Base-by-base conservation (phyloP, 2,329 filamentous ascomycete species). In the Rutstroemia sp. region DNA sequence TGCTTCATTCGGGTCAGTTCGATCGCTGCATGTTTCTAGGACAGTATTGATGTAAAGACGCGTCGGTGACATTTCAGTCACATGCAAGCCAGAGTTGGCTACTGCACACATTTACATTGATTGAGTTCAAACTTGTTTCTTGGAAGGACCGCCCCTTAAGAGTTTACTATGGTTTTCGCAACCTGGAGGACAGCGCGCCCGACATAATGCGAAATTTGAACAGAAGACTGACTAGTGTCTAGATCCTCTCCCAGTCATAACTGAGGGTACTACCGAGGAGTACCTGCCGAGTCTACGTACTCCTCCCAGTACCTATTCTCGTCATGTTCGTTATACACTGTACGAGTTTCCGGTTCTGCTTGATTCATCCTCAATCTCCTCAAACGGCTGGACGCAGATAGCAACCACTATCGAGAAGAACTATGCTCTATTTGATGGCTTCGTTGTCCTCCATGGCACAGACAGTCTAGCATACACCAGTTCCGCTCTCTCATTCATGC, bases 401-500 rank as follows among this genome's bases (percentile, higher is more conserved):
- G 83, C 84, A 0, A 58, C 58, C 9, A 67, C 67, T 1, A 77
- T 88, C 44, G 76, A 78, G 61, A 76, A 78, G 51, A 89, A 89
- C 67, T 88, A 88, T 68, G 78, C 78, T 19, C 75, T 83, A 0
- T 89, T 86, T 65, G 86, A 89, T 67, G 84, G 81, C 4, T 88
- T 88, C 63, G 83, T 88, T 2, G 75, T 88, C n/a, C 76, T 88
- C 27, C 85, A 88, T 65, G 85, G 85, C 42, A 88, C 85, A 1
- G 85, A 88, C 66, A 85, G 80, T 59, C 70, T 88, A 54, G 84
- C 80, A 14, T 89, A 89, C 67, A 87, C 85, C 6, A 81, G 79
- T 63, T 87, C 84, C 2, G 86, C 86, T 3, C 72, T 89, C 55
- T 87, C 83, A 64, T 89, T 88, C 73, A 88, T 88, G 84, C 75